Base-by-base conservation (phyloP, 257 asterid species). In the Cinchona pubescens region DNA sequence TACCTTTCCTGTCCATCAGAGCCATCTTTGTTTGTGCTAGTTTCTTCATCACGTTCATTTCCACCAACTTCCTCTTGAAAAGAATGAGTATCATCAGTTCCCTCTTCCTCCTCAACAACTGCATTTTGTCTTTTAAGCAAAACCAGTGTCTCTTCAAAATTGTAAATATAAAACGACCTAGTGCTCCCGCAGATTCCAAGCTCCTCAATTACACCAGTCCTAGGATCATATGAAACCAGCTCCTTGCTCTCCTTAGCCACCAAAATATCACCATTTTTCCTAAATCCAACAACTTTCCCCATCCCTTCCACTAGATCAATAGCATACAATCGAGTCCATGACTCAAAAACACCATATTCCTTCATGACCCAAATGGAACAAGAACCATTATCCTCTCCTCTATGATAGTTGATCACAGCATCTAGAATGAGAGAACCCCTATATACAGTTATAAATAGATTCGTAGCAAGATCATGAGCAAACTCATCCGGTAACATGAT, bases 341-440 rank as follows among this genome's bases (percentile, higher is more conserved):
- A 83, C 59, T 81, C 87, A 14, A 40, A 56, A 58, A 83, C 86
- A 27, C 87, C 91, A 73, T 84, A 86, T 61, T 81, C 83, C 79
- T 83, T 78, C 97, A 88, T 88, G 76, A 80, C 74, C 97, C 92
- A 91, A 69, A 91, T 82, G 72, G 74, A 81, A 77, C 84, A 83
- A 2, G n/a, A 73, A 38, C 53, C 73, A 43, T 11, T 56, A 14
- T 72, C 79, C 9, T 45, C 53, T 25, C 48, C 76, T 62, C 67
- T 77, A 21, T 53, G 69, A 35, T 75, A 79, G 56, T 79, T 79
- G 27, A 81, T 51, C 73, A 82, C 88, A 5, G 75, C 86, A 51
- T n/a, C n/a, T n/a, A n/a, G n/a, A n/a, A n/a, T n/a, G n/a, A 91
- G 87, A 1, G 81, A 77, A n/a, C 71, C 85, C 80, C 65, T 82